Base-by-base conservation (phyloP, 129 eudicot species). In the Oenanthe sinensis region DNA sequence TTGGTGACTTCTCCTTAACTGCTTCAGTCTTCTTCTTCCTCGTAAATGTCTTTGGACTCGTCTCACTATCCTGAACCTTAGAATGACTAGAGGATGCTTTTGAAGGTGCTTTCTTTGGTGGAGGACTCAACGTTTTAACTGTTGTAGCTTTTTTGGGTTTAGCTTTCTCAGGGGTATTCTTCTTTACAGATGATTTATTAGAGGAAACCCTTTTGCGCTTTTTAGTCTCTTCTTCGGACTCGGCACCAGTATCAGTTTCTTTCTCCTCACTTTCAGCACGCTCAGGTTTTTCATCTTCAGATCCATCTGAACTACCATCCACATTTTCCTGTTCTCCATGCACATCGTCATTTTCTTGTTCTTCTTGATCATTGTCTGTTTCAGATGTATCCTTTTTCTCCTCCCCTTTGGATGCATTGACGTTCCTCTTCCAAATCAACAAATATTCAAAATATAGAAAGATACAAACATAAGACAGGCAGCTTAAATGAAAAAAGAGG, bases 21-120 rank as follows among this genome's bases (percentile, higher is more conserved):
- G 70, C 83, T 69, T 84, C 91, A 60, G 79, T 82, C 76, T 89
- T 96, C 87, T 88, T 90, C 89, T 92, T 96, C 85, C 88, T 85
- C 43, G 96, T 80, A 77, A 85, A 87, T 8, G 85, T 87, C 86
- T 89, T 96, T 10, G 90, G 85, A 74, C 67, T 85, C 22, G 77
- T 46, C 40, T 84, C 88, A 65, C 79, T 71, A 28, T 85, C 84
- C 37, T 28, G 71, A 22, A 42, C 88, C 85, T 90, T 92, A 39
- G 93, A 82, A 28, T 45, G 87, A 45, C 85, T 87, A 39, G 90
- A 55, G 28, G 90, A 83, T 77, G 97, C 83, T 82, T 85, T 90
- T 33, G 83, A 74, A 2, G 90, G 84, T 71, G 88, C 75, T 49
- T 75, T 87, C 81, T 86, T 89, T 68, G 90, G 85, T 67, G 85